These are phyloP conservation scores for Mycocentrospora acerina DNA, from an alignment of 2,329 filamentous ascomycete species.

Conservation along the genomic window DNA sequence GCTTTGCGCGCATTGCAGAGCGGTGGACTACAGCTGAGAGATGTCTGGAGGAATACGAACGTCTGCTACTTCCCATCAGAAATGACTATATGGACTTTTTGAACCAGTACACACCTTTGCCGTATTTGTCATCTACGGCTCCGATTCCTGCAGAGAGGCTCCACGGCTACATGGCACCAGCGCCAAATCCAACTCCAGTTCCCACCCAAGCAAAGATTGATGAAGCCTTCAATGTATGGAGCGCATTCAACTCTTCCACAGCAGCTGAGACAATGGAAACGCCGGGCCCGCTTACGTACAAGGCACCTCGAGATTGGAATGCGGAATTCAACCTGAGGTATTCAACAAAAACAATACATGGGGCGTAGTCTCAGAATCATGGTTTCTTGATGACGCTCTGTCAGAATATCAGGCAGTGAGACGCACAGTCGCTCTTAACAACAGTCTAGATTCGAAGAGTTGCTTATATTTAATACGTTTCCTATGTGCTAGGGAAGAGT, in stretches of 20 bases:
- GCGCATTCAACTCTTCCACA: slow-evolving; percentile 32
- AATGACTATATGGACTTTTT: slow-evolving; percentile 38
- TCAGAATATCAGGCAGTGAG: no score
- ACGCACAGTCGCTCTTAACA: no score
- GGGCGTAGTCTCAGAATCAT: slow-evolving; percentile 6
- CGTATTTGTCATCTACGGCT: no score
- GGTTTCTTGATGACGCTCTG: no score
- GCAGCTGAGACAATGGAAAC: slow-evolving; percentile 21
- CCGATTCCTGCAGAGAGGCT: not conserved
- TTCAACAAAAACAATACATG: slow-evolving; percentile 18
- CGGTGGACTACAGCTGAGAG: slow-evolving; percentile 38
- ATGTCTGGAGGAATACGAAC: slow-evolving; percentile 38
- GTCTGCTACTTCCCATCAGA: slow-evolving; percentile 31
- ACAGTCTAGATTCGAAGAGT: no score
- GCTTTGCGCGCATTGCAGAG: slow-evolving; percentile 37
- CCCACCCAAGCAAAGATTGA: slow-evolving; percentile 19
- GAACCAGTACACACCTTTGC: slow-evolving; percentile 19
- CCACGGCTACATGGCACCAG: slow-evolving; percentile 13
- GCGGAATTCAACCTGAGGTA: slow-evolving; percentile 34
- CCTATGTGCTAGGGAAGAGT: no score
- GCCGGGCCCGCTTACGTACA: slow-evolving; percentile 22
- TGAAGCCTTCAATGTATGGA: slow-evolving; percentile 32
- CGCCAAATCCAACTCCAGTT: slow-evolving; percentile 1
- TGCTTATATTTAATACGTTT: no score
- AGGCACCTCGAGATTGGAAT: slow-evolving; percentile 34